Evolutionary conservation across 2,329 filamentous ascomycete genomes (phyloP).

Genomic region (Arthrobotrys iridis): DNA sequence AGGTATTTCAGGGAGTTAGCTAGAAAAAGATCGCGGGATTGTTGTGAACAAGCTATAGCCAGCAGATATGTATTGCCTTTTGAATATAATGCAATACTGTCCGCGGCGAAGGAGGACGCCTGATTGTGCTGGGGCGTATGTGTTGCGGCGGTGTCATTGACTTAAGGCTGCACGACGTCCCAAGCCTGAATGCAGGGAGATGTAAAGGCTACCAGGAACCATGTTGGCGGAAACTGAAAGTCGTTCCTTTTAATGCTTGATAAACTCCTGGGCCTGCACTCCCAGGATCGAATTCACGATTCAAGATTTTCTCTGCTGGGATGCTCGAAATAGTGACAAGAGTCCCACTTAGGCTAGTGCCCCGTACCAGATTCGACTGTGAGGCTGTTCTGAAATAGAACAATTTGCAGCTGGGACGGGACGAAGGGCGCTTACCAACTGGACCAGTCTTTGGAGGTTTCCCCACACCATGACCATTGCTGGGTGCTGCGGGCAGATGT

Average conservation of each 20-base stretch:
- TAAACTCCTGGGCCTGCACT: not conserved
- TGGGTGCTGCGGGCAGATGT: not conserved
- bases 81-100: slow-evolving; percentile 40
- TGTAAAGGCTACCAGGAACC: slow-evolving; percentile 38
- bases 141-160: not conserved
- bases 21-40: slow-evolving; percentile 24
- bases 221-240: slow-evolving; percentile 42
- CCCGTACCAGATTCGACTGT: slow-evolving; percentile 7
- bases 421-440: slow-evolving; percentile 47
- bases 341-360: slow-evolving; percentile 4
- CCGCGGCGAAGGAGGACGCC: slow-evolving; percentile 14
- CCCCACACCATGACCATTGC: slow-evolving; percentile 24
- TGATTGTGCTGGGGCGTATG: not conserved
- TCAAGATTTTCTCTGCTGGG: not conserved
- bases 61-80: slow-evolving; percentile 43
- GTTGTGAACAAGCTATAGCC: slow-evolving; percentile 4
- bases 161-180: slow-evolving; percentile 20
- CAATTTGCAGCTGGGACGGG: slow-evolving; percentile 41
- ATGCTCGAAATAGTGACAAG: slow-evolving; percentile 30
- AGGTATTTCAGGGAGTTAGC: slow-evolving; percentile 42
- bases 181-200: slow-evolving; percentile 18
- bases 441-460: slow-evolving; percentile 12
- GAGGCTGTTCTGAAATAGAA: slow-evolving; percentile 52
- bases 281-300: slow-evolving; percentile 16
- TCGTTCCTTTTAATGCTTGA: slow-evolving; percentile 32